Base-by-base conservation (phyloP, 2,329 filamentous ascomycete genomes). In the Meredithiella fracta region DNA sequence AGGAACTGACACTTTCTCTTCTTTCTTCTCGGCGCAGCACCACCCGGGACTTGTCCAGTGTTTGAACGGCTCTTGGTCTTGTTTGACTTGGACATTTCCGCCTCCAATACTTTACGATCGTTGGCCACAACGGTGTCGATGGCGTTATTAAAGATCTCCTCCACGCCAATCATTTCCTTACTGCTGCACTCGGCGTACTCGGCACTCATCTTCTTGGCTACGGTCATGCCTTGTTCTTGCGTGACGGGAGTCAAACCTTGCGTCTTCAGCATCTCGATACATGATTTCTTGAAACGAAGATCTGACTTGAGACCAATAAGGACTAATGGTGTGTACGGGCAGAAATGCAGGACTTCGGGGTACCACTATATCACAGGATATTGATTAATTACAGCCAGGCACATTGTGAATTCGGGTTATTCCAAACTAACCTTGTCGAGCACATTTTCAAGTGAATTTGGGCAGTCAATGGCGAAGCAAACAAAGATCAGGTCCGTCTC, bases 391-490 rank as follows among this genome's bases (percentile, higher is more conserved):
- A n/a, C n/a, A n/a, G n/a, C n/a, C n/a, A n/a, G n/a, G n/a, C n/a
- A n/a, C n/a, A n/a, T n/a, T n/a, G n/a, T n/a, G n/a, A n/a, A n/a
- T n/a, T n/a, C n/a, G n/a, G n/a, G n/a, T n/a, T n/a, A n/a, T n/a
- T n/a, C 37, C 25, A 3, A 57, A 62, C 74, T 60, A 73, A 96
- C 92, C 84, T 98, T 98, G 73, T 98, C 92, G 74, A 97, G 84
- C 58, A 98, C 91, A 70, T 98, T 98, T 67, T 98, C 92, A 54
- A 98, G 76, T 5, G 91, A 97, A 69, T 95, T 96, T 37, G 92
- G 92, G 69, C 92, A 98, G 71, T 98, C 92, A 65, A 98, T 96
- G 61, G 92, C 92, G 69, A 98, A 98, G 76, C 92, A 98, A 62
- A 98, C 92, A 69, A 98, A 97, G 59, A 98, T 83, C 34, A 98